Conservation (phyloP, 2,329 filamentous ascomycete species). For the Aureobasidium sp. region DNA sequence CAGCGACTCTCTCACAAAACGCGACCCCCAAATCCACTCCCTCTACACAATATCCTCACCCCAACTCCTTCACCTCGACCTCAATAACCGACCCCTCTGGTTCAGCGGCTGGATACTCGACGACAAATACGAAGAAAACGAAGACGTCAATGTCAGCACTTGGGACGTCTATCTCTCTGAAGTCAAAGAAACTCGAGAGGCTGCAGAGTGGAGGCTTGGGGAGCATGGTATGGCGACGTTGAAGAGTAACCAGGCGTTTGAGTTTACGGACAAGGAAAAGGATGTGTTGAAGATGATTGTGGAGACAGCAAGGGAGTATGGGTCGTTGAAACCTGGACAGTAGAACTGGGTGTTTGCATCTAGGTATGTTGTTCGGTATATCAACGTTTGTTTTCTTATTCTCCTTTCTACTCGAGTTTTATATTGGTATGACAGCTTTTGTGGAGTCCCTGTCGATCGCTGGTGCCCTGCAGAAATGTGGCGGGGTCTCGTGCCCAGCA, state of each 20-base stretch:
- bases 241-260: conserved; percentile 21
- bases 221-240: conserved; percentile 30
- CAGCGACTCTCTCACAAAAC: background rate
- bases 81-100: conserved; percentile 35
- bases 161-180: conserved; percentile 31
- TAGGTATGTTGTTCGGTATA: too few relatives aligned
- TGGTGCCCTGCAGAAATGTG: background rate
- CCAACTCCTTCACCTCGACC: conserved; percentile 38
- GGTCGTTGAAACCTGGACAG: conserved; percentile 11
- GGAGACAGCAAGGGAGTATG: conserved; percentile 16
- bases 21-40: background rate
- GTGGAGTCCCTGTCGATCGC: background rate
- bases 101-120: conserved; percentile 40
- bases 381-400: background rate
- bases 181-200: conserved; percentile 19
- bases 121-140: conserved; percentile 33
- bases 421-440: background rate
- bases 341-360: background rate
- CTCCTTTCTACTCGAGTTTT: too few relatives aligned
- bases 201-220: conserved; percentile 27
- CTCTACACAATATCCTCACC: conserved; percentile 33
- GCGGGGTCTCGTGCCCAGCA: background rate
- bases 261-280: conserved; percentile 23
- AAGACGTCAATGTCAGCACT: conserved; percentile 27
- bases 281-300: conserved; percentile 26